A percentile compares a stretch with the other conserved stretches of the same genome.
phyloP scores from a whole-genome alignment of 371 early-diverging fungal species.

The Lichtheimia ramosa region DNA sequence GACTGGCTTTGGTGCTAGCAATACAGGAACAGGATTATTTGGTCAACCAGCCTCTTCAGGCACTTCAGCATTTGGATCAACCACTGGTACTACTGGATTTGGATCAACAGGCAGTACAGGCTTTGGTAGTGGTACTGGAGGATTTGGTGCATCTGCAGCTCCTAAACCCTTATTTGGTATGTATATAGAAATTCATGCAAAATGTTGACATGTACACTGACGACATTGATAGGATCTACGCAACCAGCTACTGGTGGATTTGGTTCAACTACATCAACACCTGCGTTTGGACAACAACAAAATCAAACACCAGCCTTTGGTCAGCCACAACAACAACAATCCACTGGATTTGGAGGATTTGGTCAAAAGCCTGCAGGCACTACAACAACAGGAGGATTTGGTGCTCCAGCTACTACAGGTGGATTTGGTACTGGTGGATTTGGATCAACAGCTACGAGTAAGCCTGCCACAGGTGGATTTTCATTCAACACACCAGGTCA shows the following conservation, averaged over 20 bases:
- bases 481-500: constrained; percentile 30
- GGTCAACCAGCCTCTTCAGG: constrained; percentile 40
- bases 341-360: constrained; percentile 28
- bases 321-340: constrained; percentile 19
- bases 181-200: neutral
- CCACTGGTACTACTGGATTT: neutral
- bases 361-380: constrained; percentile 35
- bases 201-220: neutral
- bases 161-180: constrained; percentile 46
- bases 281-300: constrained; percentile 16
- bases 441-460: constrained; percentile 45
- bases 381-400: constrained; percentile 26
- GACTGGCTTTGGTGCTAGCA: constrained; percentile 21
- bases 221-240: neutral
- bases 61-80: constrained; percentile 38
- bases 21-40: constrained; percentile 23
- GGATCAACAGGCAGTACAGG: constrained; percentile 1
- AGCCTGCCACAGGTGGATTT: constrained; percentile 42
- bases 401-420: constrained; percentile 14
- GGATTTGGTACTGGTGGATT: constrained; percentile 50
- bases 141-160: constrained; percentile 2
- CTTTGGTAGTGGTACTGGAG: neutral
- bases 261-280: constrained; percentile 16
- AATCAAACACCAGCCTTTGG: constrained; percentile 22
- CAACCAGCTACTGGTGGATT: constrained; percentile 38